Conservation (phyloP, 495 filamentous ascomycete species). For the Trichocladium uniseriatum region DNA sequence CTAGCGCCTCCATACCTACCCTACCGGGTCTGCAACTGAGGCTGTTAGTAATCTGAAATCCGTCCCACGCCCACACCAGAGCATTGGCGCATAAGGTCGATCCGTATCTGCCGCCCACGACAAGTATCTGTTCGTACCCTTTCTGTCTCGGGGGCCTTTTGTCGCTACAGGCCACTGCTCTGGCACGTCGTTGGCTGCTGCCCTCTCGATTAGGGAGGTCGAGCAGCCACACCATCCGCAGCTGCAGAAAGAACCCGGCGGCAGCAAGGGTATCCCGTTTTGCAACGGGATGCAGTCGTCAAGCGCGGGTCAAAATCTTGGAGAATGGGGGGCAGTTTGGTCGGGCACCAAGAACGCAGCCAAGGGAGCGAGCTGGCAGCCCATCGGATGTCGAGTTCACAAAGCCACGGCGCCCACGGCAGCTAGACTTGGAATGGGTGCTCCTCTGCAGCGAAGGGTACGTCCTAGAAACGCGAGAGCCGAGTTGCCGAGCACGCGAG, state of each 20-base stretch:
- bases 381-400: conserved; percentile 6
- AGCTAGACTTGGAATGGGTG: neutral
- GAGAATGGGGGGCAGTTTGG: neutral
- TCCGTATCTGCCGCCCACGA: conserved; percentile 12
- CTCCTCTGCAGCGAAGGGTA: too few relatives aligned
- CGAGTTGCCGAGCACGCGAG: neutral
- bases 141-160: conserved; percentile 5
- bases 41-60: neutral
- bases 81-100: conserved; percentile 3
- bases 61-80: neutral
- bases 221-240: conserved; percentile 8
- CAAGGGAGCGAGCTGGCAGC: conserved; percentile 2
- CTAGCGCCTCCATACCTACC: too few relatives aligned
- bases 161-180: neutral
- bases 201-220: conserved; percentile 10
- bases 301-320: conserved; percentile 8
- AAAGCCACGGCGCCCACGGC: conserved; percentile 4
- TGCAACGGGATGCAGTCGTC: neutral
- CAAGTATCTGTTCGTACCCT: conserved; percentile 20
- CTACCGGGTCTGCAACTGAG: too few relatives aligned
- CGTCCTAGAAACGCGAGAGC: conserved; percentile 2
- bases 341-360: conserved; percentile 19
- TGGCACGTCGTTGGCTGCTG: neutral
- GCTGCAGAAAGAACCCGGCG: conserved; percentile 8
- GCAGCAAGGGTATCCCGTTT: conserved; percentile 11